Base-by-base conservation (phyloP, 768 basidiomycete genomes). In the Russula lepida region DNA sequence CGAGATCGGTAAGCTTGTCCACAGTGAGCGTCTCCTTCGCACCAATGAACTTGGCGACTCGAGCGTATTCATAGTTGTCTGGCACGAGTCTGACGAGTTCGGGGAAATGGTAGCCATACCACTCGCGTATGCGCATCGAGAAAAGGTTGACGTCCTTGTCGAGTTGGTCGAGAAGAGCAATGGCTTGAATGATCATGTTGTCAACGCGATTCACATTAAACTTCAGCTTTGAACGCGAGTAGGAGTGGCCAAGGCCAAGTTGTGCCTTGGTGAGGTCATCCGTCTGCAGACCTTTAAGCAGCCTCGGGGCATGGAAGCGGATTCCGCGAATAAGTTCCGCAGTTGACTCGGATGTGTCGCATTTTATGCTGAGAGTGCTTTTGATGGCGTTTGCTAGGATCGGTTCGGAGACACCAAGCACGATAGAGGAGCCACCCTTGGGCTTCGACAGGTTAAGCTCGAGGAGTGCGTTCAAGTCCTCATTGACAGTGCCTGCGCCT, bases 131-230 rank as follows among this genome's bases (percentile, higher is more conserved):
- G 35, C 95, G 90, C 95, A 98, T 98, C 21, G 94, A 89, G 73
- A 98, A 98, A 32, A 95, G 84, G 78, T 98, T 98, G 74, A 98
- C 93, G 73, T 98, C 95, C 79, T 98, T 98, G 82, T 98, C 95
- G 69, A 98, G 88, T 70, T 98, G 95, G 77, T 98, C 95, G 69
- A 97, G 89, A 60, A 98, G 86, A 5, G 95, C 91, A 71, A 98
- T 98, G 62, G 95, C 95, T 75, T 98, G 95, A 68, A 98, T 98
- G 76, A 98, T 98, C 95, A 98, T 98, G 80, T 98, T 97, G 76
- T 97, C 94, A 59, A 91, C 84, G 55, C 92, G 82, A 79, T 95
- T 95, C 57, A 94, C 92, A 74, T 94, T 95, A 82, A 93, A 98
- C 77, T 98, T 98, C 64, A 98, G 88, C 73, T 98, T 98, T 43